Evolutionary conservation across 2,329 filamentous ascomycete species (phyloP), one percentile per base, ranked within the genome.

Genomic region (Aquanectria penicillioides): DNA sequence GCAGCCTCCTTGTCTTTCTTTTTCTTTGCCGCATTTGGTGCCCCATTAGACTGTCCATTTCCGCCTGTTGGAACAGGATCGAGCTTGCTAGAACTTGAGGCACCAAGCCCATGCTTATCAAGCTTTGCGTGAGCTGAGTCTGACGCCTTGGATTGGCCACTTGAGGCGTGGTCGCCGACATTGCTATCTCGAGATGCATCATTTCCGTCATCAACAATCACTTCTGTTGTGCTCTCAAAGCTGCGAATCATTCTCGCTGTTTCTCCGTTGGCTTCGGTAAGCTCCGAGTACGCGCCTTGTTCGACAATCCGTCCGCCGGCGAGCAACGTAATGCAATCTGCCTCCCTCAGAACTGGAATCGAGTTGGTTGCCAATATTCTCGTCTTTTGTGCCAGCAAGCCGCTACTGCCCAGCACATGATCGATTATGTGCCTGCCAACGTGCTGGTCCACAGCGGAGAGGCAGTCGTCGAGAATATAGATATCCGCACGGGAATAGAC

Each of bases 401-500:
- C 49, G 6, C 17, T 10, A 3, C 10, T 6, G 5, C 37, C 49
- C 4, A 52, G 18, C 10, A 52, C 23, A 6, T 26, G 20, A 17
- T 52, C 13, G 28, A 52, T 43, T 13, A 52, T 44, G 9, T 52
- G 49, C 5, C 49, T 18, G 10, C 37, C 25, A 12, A 52, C 49
- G 12, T 43, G 36, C 13, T 33, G 25, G 20, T 52, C 49, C n/a
- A 52, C 49, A 3, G 49, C 37, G 8, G 49, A 40, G 7, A 52
- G 18, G 6, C 36, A 31, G 28, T 52, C 49, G 18, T 52, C 49
- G 11, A 52, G 12, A 13, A 43, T 25, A 17, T 34, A 34, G 34
- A 52, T 38, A 10, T 52, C 49, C 12, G 37, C 37, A 6, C 28
- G 12, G 5, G 49, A 52, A 15, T 52, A 52, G 6, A 29, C 28